Evolutionary conservation across 768 basidiomycete genomes (phyloP), one percentile per base, ranked within the genome.

Genomic region (Kwoniella pini): DNA sequence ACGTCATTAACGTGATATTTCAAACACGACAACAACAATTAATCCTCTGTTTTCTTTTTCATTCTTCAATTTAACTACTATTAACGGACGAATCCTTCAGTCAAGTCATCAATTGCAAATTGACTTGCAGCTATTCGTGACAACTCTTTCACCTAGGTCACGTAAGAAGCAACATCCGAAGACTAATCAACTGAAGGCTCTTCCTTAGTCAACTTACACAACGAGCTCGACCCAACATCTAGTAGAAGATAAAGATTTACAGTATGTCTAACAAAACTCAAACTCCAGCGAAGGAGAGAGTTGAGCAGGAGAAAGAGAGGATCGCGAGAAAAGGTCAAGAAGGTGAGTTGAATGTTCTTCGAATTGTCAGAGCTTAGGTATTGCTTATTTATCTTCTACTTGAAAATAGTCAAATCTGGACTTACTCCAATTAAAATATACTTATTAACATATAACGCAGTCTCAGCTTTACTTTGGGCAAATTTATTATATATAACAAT

Each of bases 401-500:
- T 9, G 4, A 11, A 4, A 22, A 10, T 38, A 58, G 54, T 55
- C 56, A 57, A 40, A 27, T 49, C 60, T 39, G 48, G 63, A 26
- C 57, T 71, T 5, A 68, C 70, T 10, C 69, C 72, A 0, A 28
- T 75, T 58, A 76, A 73, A 38, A 49, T 64, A 75, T 96, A 95
- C 80, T 83, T 97, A 2, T 68, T 89, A 56, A 75, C 80, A 0
- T 97, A 93, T 83, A 96, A 97, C 80, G 67, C 83, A 64, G 70
- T 87, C 33, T 92, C 91, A 0, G 81, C 87, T 0, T 46, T 85
- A 13, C 88, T 87, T 44, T 97, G 94, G 94, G 77, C 78, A 0
- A 85, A 85, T 77, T 79, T 95, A 61, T 86, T 95, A 67, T 60
- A 81, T 71, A 74, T 81, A 50, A 84, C 85, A 57, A 54, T 86